Evolutionary conservation across 2,329 filamentous ascomycete species (phyloP).

Genomic region (Colletotrichum tamarilloi): DNA sequence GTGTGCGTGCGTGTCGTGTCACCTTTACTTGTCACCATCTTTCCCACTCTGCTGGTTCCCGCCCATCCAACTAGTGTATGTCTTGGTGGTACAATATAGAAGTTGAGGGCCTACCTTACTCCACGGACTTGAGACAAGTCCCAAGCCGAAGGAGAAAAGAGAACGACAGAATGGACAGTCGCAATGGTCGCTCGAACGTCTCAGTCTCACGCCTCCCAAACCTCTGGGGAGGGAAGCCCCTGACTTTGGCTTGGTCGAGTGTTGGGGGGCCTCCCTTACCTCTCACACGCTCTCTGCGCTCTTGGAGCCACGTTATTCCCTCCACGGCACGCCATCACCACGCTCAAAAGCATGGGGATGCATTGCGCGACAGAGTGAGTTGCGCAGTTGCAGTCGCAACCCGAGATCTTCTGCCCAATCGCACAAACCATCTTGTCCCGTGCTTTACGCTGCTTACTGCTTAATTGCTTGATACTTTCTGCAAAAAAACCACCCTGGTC

Average conservation of each 20-base stretch:
- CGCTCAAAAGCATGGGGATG: not conserved
- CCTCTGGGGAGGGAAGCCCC: slow-evolving; percentile 1
- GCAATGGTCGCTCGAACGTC: slow-evolving; percentile 6
- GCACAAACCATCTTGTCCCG: not conserved
- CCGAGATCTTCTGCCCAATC: not conserved
- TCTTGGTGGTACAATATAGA: too few relatives aligned
- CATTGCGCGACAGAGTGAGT: not conserved
- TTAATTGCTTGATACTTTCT: not conserved
- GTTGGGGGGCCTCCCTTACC: not conserved
- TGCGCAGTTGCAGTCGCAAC: not conserved
- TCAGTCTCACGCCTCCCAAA: not conserved
- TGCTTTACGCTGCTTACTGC: not conserved
- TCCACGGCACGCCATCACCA: not conserved
- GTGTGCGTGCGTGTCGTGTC: not conserved
- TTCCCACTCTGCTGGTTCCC: not conserved
- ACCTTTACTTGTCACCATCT: not conserved
- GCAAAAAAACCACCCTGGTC: not conserved
- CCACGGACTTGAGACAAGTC: slow-evolving; percentile 30
- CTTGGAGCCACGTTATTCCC: slow-evolving; percentile 4
- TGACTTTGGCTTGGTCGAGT: not conserved
- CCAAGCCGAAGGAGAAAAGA: not conserved
- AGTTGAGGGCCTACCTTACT: not conserved
- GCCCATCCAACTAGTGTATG: not conserved
- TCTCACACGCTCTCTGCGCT: not conserved
- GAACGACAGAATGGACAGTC: not conserved